Conservation (phyloP, 148 eudicot species). For the Selenicereus undatus region DNA sequence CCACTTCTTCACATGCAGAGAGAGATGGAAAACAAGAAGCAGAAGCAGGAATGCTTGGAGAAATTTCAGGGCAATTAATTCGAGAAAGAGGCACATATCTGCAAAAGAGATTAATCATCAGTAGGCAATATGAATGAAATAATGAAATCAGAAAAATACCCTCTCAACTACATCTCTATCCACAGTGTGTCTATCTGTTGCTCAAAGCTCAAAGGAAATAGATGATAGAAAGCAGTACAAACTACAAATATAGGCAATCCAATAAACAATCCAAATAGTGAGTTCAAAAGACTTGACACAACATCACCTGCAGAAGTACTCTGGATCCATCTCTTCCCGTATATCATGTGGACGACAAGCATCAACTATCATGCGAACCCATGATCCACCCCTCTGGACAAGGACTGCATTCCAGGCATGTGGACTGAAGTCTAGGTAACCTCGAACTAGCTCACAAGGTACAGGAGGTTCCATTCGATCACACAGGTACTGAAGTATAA, state of each 20-base stretch:
- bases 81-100: conserved; percentile 87
- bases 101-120: conserved; percentile 29
- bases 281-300: not conserved
- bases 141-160: not conserved
- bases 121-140: not conserved
- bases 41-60: conserved; percentile 30
- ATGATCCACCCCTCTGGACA: conserved; percentile 56
- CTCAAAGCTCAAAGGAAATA: not conserved
- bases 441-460: conserved; percentile 95
- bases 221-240: not conserved
- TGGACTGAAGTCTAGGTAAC: conserved; percentile 80
- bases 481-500: conserved; percentile 66
- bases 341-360: conserved; percentile 90
- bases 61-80: conserved; percentile 33
- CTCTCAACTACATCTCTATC: not conserved
- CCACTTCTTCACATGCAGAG: conserved; percentile 61
- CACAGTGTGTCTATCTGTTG: not conserved
- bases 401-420: conserved; percentile 95
- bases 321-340: conserved; percentile 82
- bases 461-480: conserved; percentile 92
- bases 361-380: conserved; percentile 93
- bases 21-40: conserved; percentile 61
- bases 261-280: conserved; percentile 4
- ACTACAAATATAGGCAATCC: too few relatives aligned
- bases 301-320: conserved; percentile 72